Evolutionary conservation across 2,329 filamentous ascomycete species (phyloP).

Genomic region (Aspergillus sclerotialis): DNA sequence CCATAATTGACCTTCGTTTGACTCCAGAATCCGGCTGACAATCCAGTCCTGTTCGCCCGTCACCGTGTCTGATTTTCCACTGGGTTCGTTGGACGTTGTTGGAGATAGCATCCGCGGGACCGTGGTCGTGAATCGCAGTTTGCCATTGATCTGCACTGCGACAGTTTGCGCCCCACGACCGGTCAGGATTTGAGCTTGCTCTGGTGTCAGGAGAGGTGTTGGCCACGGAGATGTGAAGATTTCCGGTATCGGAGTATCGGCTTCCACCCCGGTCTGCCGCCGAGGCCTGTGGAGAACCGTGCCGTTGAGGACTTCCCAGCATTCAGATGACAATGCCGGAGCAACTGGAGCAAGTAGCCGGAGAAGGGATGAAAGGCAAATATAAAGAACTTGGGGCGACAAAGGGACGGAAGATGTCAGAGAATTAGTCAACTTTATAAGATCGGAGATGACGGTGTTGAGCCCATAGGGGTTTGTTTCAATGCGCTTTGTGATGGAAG

Average conservation of each 20-base stretch:
- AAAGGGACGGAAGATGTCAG: constrained; percentile 44
- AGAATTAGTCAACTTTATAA: constrained; percentile 73
- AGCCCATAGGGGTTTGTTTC: constrained; percentile 65
- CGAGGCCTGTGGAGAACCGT: constrained; percentile 12
- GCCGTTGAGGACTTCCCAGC: constrained; percentile 57
- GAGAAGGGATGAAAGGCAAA: constrained; percentile 52
- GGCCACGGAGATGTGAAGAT: constrained; percentile 55
- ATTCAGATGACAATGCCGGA: constrained; percentile 75
- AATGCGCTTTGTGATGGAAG: constrained; percentile 61
- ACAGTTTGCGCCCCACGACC: constrained; percentile 45
- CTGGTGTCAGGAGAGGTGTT: constrained; percentile 28
- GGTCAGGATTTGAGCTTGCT: constrained; percentile 38
- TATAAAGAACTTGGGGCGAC: constrained; percentile 32
- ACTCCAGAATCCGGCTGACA: constrained; percentile 53
- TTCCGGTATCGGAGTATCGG: constrained; percentile 14
- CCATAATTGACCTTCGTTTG: constrained; percentile 53
- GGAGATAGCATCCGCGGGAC: constrained; percentile 48
- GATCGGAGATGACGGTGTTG: constrained; percentile 75
- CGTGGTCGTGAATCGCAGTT: constrained; percentile 60
- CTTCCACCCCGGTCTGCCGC: no score
- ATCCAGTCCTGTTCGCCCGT: constrained; percentile 53
- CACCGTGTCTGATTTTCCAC: constrained; percentile 10
- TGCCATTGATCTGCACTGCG: constrained; percentile 76
- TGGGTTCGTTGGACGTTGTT: constrained; percentile 17
- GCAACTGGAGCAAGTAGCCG: constrained; percentile 72